These are phyloP conservation scores for Plasmodium blacklocki DNA, from an alignment of 169 alveolate genomes.

Conservation along the genomic window DNA sequence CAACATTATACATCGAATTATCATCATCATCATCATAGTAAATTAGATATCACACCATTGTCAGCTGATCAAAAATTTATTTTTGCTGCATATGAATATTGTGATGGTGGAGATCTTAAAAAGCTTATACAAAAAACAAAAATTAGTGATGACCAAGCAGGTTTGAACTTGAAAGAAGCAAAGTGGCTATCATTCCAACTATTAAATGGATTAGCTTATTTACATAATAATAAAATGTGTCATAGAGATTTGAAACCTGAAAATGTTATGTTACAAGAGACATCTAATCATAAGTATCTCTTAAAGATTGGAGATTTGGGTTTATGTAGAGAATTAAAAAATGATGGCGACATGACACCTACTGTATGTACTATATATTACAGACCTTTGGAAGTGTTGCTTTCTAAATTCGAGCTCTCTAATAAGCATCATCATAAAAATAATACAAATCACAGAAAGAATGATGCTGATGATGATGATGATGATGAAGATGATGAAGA, in stretches of 20 bases:
- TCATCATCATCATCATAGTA: slow-evolving; percentile 54
- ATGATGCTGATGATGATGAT: not conserved
- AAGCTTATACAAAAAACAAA: slow-evolving; percentile 55
- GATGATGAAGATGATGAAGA: no score
- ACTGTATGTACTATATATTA: slow-evolving; percentile 92
- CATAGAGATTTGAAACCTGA: slow-evolving; percentile 94
- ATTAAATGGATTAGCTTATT: slow-evolving; percentile 96
- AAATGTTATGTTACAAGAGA: slow-evolving; percentile 89
- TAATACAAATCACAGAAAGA: not conserved
- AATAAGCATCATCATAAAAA: slow-evolving; percentile 10
- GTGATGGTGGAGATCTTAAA: slow-evolving; percentile 83
- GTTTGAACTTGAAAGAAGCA: slow-evolving; percentile 85
- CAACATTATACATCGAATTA: slow-evolving; percentile 69
- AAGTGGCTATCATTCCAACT: slow-evolving; percentile 94
- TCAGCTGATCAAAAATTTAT: slow-evolving; percentile 83
- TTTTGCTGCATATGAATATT: slow-evolving; percentile 89
- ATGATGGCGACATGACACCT: slow-evolving; percentile 90
- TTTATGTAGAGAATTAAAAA: slow-evolving; percentile 89
- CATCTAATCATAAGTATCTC: slow-evolving; percentile 74
- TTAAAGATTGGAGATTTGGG: slow-evolving; percentile 94
- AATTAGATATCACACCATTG: slow-evolving; percentile 59
- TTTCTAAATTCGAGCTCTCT: slow-evolving; percentile 79
- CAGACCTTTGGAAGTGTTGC: slow-evolving; percentile 89
- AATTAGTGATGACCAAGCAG: slow-evolving; percentile 79
- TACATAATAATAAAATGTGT: slow-evolving; percentile 93